These are phyloP conservation scores for Diophrys appendiculata DNA, from an alignment of 73 alveolate species.

Conservation along the genomic window DNA sequence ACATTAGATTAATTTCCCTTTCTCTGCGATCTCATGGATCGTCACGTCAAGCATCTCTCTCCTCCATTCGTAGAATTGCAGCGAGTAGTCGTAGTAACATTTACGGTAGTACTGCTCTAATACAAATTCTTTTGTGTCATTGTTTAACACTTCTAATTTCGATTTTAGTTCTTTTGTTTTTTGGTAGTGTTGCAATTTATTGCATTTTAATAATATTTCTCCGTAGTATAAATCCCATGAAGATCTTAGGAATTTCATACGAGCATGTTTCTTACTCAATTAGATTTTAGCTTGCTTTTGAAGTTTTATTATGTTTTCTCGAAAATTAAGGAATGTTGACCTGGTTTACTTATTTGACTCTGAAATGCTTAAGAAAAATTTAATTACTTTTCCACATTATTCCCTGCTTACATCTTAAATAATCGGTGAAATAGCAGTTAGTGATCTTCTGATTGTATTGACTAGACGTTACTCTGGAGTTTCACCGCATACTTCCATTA, in stretches of 20 bases:
- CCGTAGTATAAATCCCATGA: background rate
- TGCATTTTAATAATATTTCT: background rate
- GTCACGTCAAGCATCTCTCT: background rate
- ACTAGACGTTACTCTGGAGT: no score
- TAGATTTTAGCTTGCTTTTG: background rate
- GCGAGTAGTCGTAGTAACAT: background rate
- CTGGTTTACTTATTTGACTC: no score
- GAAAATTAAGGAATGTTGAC: no score
- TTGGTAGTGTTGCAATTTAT: background rate
- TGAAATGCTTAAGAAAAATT: no score
- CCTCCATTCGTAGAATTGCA: background rate
- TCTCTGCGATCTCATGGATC: no score
- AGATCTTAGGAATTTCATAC: background rate
- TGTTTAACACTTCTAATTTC: background rate
- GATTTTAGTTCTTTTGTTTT: background rate
- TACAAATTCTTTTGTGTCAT: no score
- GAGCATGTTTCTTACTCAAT: background rate
- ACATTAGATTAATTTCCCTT: no score
- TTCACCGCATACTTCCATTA: background rate
- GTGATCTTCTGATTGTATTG: no score
- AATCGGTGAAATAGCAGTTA: no score
- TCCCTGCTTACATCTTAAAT: no score
- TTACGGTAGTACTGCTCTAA: background rate
- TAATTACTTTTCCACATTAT: no score
- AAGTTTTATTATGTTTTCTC: no score